Evolutionary conservation across 1,284 basidiomycete genomes (phyloP), one percentile per base, ranked within the genome.

Genomic region (Laetiporus sulphureus): DNA sequence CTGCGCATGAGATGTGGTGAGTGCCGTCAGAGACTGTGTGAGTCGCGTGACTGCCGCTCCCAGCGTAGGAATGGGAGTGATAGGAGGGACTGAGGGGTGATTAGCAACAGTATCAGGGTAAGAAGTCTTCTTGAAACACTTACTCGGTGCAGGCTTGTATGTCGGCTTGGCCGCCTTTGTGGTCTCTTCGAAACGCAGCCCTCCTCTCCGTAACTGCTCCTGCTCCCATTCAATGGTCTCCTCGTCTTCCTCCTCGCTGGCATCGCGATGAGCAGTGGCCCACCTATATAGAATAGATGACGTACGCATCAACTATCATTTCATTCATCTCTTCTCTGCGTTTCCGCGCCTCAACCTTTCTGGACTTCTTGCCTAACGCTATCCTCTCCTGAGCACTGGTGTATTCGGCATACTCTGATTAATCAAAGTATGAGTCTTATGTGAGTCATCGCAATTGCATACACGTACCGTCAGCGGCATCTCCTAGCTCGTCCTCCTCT

Each of bases 141-240:
- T 67, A 93, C 91, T 93, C 23, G 77, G 78, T 7, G 83, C 72
- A 31, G 92, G 73, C 49, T 75, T 78, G 57, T 95, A 94, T 2
- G 71, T 67, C 38, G 71, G 67, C 48, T 81, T 80, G 22, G 49
- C 41, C 3, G 52, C 52, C 18, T 51, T 51, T 4, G 55, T 50
- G 16, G 64, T 53, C 13, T 62, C 58, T 20, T 58, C 54, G 18
- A 56, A 51, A 42, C 71, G 73, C 3, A 68, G 52, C 15, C 82
- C 90, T 5, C 86, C 89, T 48, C 91, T 71, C 22, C 83, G 77
- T 11, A 90, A 70, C 59, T 96, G 92, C 40, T 88, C 89, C 51
- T 78, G 74, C 58, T 96, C 92, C 94, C 93, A 97, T 64, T 92
- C 87, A 16, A 74, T 67, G 1, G 83, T 82, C 63, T 97, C 93